A percentile compares a stretch with the other conserved stretches of the same genome.
phyloP scores from a whole-genome alignment of 1,139 yeast species.

The Candida tropicalis region DNA sequence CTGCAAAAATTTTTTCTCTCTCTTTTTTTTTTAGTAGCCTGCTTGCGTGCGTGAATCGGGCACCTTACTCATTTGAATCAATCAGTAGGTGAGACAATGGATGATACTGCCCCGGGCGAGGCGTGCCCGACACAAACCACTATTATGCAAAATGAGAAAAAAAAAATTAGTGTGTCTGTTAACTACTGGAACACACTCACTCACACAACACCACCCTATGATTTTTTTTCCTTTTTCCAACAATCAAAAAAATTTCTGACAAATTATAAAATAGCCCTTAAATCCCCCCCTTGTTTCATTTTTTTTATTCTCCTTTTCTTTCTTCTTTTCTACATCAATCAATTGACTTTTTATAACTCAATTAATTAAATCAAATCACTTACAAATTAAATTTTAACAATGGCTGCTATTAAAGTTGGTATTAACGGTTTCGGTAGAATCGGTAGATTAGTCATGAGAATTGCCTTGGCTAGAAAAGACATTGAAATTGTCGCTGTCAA shows the following conservation, averaged over 20 bases:
- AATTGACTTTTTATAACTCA: conserved; percentile 13
- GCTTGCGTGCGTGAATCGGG: background rate
- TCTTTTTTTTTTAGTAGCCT: no score
- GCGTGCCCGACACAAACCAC: conserved; percentile 7
- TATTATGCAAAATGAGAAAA: no score
- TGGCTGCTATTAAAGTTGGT: conserved; percentile 58
- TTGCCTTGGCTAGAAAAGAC: conserved; percentile 70
- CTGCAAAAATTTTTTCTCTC: no score
- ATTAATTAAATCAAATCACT: conserved; percentile 7
- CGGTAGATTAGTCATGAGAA: conserved; percentile 84
- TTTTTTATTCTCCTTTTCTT: conserved; percentile 7
- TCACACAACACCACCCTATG: no score
- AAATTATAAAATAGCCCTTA: conserved; percentile 10
- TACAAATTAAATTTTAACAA: conserved; percentile 16
- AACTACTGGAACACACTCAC: no score
- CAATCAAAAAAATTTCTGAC: conserved; percentile 4
- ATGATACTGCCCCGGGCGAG: conserved; percentile 10
- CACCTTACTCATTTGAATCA: no score
- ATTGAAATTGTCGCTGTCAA: conserved; percentile 79
- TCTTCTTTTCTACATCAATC: conserved; percentile 7
- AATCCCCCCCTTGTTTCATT: conserved; percentile 4
- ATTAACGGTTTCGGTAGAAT: conserved; percentile 91
- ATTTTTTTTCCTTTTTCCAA: no score
- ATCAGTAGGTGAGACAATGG: conserved; percentile 4
- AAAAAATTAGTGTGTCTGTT: no score